Base-by-base conservation (phyloP, 768 basidiomycete species). In the Tulasnella calospora region DNA sequence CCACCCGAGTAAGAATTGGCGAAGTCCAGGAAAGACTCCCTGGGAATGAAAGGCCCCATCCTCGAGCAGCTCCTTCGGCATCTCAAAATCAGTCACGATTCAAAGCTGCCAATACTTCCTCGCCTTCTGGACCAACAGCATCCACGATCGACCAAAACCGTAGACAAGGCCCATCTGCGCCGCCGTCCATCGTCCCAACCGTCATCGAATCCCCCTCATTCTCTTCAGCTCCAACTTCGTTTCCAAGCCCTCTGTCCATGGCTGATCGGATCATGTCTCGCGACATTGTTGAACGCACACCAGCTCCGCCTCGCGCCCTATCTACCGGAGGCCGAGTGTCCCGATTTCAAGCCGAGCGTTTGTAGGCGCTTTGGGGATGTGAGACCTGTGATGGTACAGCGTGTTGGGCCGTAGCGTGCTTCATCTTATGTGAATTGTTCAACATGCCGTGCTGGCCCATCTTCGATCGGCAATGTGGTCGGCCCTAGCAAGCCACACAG, bases 161-260 rank as follows among this genome's bases (percentile, higher is more conserved):
- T 27, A 40, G 69, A 19, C 77, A 33, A 44, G 33, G 67, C 2
- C 77, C 41, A 23, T 40, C 35, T 6, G 69, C 69, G 70, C 17
- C 69, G 27, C 40, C 70, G 10, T 23, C 70, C 35, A 19, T 35
- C 36, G 30, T 17, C 27, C 44, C 69, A 8, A 78, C 69, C 21
- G 51, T 78, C 44, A 36, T 72, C 6, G 77, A 71, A 40, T 78
- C 77, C 19, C 77, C 70, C 27, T 40, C 69, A 38, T 78, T 72
- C 27, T 30, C 46, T 33, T 44, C 67, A n/a, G 55, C 35, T 36
- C 30, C 77, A 8, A 35, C 33, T 23, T 67, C 61, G 27, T 47
- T 47, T 38, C 27, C 21, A 47, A 55, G 15, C 13, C 27, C 73
- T 40, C 9, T 27, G 10, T 10, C 21, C 23, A 47, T 47, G 30